Evolutionary conservation across 495 filamentous ascomycete genomes (phyloP).

Genomic region (Talaromyces nanjingensis): DNA sequence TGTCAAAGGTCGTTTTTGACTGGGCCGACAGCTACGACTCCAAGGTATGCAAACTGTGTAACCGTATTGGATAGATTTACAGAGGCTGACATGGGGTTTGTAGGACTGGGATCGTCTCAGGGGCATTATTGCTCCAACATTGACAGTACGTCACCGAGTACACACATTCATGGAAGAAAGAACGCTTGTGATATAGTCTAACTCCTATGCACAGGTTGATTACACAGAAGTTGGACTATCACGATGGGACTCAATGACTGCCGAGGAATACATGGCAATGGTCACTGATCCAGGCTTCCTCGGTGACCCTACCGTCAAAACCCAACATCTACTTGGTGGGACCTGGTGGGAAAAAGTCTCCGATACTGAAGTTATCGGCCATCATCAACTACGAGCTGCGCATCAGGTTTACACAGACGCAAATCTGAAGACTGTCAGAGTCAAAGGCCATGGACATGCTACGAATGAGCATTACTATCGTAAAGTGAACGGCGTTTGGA

Average conservation of each 20-base stretch:
- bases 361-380: constrained; percentile 60
- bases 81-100: background rate
- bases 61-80: background rate
- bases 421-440: constrained; percentile 20
- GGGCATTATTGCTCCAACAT: constrained; percentile 64
- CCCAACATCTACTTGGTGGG: constrained; percentile 71
- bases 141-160: constrained; percentile 37
- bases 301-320: constrained; percentile 63
- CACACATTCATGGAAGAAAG: background rate
- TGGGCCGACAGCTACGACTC: constrained; percentile 82
- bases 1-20: constrained; percentile 41
- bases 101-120: constrained; percentile 67
- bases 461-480: constrained; percentile 66
- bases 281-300: constrained; percentile 58
- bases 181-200: background rate
- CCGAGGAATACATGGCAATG: constrained; percentile 66
- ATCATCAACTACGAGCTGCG: constrained; percentile 72
- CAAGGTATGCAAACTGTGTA: constrained; percentile 29
- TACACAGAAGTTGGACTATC: constrained; percentile 70
- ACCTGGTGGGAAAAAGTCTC: constrained; percentile 64
- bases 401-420: constrained; percentile 42
- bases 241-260: constrained; percentile 64
- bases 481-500: constrained; percentile 73
- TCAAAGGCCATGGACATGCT: constrained; percentile 56
- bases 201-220: constrained; percentile 43